Evolutionary conservation across 2,329 filamentous ascomycete species (phyloP).

Genomic region (Alternaria conjuncta): DNA sequence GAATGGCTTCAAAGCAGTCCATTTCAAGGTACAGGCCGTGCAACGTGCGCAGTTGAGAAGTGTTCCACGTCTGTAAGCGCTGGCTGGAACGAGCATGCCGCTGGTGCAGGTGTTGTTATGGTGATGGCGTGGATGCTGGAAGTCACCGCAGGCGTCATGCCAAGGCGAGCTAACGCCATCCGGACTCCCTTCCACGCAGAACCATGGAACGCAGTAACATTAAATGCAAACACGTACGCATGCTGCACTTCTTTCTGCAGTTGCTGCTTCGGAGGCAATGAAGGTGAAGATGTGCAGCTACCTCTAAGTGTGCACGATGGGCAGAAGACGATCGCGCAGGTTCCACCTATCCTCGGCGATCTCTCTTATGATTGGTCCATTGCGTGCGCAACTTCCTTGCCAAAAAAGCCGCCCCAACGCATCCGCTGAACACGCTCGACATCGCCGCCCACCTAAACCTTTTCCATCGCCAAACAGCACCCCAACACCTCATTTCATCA

Average conservation of each 20-base stretch:
- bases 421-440: constrained; percentile 16
- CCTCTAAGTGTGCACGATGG: not conserved
- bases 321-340: constrained; percentile 1
- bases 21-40: not conserved
- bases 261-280: not conserved
- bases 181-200: not conserved
- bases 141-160: not conserved
- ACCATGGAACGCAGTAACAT: constrained; percentile 14
- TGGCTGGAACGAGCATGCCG: not conserved
- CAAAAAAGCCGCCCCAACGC: constrained; percentile 12
- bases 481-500: constrained; percentile 25
- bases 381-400: constrained; percentile 13
- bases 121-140: not conserved
- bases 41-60: not conserved
- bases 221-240: not conserved
- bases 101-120: not conserved
- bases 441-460: constrained; percentile 15
- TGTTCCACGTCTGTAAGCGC: not conserved
- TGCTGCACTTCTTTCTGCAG: not conserved
- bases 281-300: not conserved
- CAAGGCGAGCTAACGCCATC: constrained; percentile 8
- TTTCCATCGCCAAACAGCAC: constrained; percentile 26
- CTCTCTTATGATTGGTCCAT: constrained; percentile 6
- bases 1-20: not conserved
- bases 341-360: constrained; percentile 5